Conservation (phyloP, 1,284 basidiomycete species). For the Pulchroboletus neoregius region DNA sequence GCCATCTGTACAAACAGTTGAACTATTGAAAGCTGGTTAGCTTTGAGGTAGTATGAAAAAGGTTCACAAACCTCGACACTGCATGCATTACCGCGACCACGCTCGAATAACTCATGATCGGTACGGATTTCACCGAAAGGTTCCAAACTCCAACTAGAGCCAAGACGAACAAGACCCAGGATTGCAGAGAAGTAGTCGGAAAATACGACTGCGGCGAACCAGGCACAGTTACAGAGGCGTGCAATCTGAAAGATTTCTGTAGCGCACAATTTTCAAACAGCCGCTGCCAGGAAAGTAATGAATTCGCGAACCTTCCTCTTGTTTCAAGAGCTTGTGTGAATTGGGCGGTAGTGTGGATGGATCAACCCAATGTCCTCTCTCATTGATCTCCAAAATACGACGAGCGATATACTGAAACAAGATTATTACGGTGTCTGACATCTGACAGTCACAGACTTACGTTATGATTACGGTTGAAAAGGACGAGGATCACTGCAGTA, state of each 20-base stretch:
- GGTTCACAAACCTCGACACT: constrained; percentile 60
- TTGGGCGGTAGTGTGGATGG: constrained; percentile 39
- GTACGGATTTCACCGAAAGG: constrained; percentile 66
- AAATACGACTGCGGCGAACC: constrained; percentile 70
- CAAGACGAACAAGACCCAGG: constrained; percentile 65
- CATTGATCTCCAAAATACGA: constrained; percentile 76
- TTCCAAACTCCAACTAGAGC: constrained; percentile 66
- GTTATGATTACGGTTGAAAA: constrained; percentile 87
- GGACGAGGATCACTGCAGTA: constrained; percentile 64
- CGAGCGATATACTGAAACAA: constrained; percentile 66
- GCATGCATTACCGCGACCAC: constrained; percentile 73
- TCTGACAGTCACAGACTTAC: constrained; percentile 38
- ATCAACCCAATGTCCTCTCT: constrained; percentile 56
- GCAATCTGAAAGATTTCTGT: constrained; percentile 75
- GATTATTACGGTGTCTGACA: background rate
- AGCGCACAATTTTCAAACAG: background rate
- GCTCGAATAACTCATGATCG: constrained; percentile 63
- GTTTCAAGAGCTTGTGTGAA: constrained; percentile 42
- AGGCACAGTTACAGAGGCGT: constrained; percentile 71
- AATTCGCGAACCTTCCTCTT: constrained; percentile 53
- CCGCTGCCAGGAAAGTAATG: background rate
- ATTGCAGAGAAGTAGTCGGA: constrained; percentile 76
- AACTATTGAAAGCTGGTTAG: constrained; percentile 44
- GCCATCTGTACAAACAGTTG: constrained; percentile 82
- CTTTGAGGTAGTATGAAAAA: constrained; percentile 2